These are phyloP conservation scores for Pisolithus sp. DNA, from an alignment of 768 basidiomycete species.

Conservation along the genomic window DNA sequence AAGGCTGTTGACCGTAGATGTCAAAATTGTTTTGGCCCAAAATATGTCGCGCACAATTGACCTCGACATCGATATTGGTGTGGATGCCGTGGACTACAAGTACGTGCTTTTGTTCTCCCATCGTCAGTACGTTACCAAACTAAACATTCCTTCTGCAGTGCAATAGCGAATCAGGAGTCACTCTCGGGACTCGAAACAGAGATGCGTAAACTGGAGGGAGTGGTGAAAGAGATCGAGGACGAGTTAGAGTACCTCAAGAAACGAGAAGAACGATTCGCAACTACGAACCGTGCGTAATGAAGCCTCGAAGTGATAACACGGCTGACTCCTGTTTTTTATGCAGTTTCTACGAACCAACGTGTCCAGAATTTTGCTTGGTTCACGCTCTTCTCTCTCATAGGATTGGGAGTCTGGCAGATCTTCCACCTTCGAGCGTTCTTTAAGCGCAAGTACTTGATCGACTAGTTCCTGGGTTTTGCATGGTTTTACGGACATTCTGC, in stretches of 20 bases:
- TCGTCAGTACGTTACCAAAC: neutral
- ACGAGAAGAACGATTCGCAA: conserved; percentile 83
- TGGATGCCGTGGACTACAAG: conserved; percentile 99
- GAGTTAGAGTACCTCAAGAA: conserved; percentile 88
- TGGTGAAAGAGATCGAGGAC: conserved; percentile 91
- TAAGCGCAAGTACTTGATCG: conserved; percentile 92
- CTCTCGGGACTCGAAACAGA: conserved; percentile 94
- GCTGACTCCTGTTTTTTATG: neutral
- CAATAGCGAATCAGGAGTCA: conserved; percentile 97
- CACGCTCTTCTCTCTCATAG: conserved; percentile 70
- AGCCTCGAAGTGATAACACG: neutral
- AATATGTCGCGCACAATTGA: conserved; percentile 69
- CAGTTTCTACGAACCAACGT: conserved; percentile 87
- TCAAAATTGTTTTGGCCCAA: conserved; percentile 39
- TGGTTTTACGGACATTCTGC: neutral
- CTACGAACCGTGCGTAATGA: conserved; percentile 74
- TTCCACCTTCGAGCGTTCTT: conserved; percentile 92
- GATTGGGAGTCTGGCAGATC: conserved; percentile 90
- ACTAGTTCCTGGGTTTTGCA: conserved; percentile 33
- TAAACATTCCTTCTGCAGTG: conserved; percentile 41
- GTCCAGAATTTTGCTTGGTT: conserved; percentile 94
- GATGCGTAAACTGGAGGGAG: conserved; percentile 94
- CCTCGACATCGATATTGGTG: conserved; percentile 95
- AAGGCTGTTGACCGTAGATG: conserved; percentile 29
- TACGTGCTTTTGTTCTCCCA: conserved; percentile 33